Evolutionary conservation across 2,329 filamentous ascomycete genomes (phyloP), one percentile per base, ranked within the genome.

Genomic region (Calonectria leucothoes): DNA sequence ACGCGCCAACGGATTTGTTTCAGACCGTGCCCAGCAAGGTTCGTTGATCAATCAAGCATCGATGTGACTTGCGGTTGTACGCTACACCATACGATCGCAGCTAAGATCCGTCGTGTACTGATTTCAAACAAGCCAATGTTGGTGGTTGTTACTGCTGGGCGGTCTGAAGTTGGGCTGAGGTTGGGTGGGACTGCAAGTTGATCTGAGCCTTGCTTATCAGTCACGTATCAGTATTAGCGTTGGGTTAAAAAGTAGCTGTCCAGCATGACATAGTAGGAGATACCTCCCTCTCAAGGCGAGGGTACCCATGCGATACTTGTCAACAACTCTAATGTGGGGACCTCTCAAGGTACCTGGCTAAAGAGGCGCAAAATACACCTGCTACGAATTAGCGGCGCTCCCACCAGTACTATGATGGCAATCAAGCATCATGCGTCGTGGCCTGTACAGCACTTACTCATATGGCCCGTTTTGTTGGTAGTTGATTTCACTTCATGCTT

Each of bases 131-230:
- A 4, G 48, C 20, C 48, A 25, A 25, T 49, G 66, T 65, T 64
- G 57, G 64, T 65, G 55, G 51, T 65, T 64, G 57, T 70, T 65
- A 45, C 64, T 71, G 35, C 55, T 67, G 52, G 65, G 70, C 70
- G 70, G 70, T 72, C 70, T 68, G 31, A 42, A 68, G 65, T 72
- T 72, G 65, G 70, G 70, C 70, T 68, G 65, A 68, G 69, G 65
- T 69, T 59, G 70, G 59, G 70, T 72, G 70, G 70, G 70, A 72
- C 65, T 45, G 23, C 33, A 57, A 55, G 69, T 37, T 51, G 45
- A 71, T 67, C 52, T 39, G 35, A 55, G 29, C 35, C 37, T 17
- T 37, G 37, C 65, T 65, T 69, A 71, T 71, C 64, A 20, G 64
- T 67, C 49, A 25, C 66, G 37, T 39, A 17, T 37, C 25, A 6